Conservation (phyloP, 768 basidiomycete genomes). For the Trametes sanguinea region DNA sequence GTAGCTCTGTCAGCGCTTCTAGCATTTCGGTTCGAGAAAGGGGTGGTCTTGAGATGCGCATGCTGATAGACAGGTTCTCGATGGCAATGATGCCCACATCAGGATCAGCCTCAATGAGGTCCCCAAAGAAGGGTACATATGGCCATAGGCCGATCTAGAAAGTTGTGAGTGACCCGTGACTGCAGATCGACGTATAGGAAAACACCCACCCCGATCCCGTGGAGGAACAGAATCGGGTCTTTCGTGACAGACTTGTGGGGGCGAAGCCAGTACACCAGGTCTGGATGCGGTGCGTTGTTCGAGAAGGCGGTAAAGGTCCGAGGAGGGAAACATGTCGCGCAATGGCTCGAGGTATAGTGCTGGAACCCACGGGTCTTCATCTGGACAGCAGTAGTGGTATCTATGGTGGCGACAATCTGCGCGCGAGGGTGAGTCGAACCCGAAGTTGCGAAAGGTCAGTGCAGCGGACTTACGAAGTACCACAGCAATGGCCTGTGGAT, state of each 20-base stretch:
- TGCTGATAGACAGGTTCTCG: slow-evolving; percentile 61
- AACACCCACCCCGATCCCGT: slow-evolving; percentile 63
- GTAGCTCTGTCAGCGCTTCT: slow-evolving; percentile 47
- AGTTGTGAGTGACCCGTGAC: slow-evolving; percentile 1
- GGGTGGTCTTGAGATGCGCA: slow-evolving; percentile 58
- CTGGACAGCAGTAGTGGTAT: slow-evolving; percentile 43
- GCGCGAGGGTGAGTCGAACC: neutral
- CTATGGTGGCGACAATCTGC: slow-evolving; percentile 57
- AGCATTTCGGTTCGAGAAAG: slow-evolving; percentile 45
- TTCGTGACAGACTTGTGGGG: slow-evolving; percentile 50
- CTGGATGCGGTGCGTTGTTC: slow-evolving; percentile 34
- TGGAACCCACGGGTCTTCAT: slow-evolving; percentile 50
- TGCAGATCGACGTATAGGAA: neutral
- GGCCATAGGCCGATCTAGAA: slow-evolving; percentile 62
- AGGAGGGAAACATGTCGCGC: slow-evolving; percentile 53
- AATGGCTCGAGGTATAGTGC: slow-evolving; percentile 46
- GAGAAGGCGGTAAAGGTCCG: slow-evolving; percentile 52
- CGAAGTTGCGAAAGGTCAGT: too few species aligned
- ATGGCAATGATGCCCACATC: slow-evolving; percentile 60
- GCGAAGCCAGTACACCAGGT: slow-evolving; percentile 50
- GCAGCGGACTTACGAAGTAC: slow-evolving; percentile 51
- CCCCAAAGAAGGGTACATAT: slow-evolving; percentile 53
- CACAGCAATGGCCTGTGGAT: slow-evolving; percentile 63
- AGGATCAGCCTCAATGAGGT: slow-evolving; percentile 44
- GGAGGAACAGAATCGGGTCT: slow-evolving; percentile 61